phyloP scores from a whole-genome alignment of 2,329 filamentous ascomycete genomes.

The Talaromyces sp. region DNA sequence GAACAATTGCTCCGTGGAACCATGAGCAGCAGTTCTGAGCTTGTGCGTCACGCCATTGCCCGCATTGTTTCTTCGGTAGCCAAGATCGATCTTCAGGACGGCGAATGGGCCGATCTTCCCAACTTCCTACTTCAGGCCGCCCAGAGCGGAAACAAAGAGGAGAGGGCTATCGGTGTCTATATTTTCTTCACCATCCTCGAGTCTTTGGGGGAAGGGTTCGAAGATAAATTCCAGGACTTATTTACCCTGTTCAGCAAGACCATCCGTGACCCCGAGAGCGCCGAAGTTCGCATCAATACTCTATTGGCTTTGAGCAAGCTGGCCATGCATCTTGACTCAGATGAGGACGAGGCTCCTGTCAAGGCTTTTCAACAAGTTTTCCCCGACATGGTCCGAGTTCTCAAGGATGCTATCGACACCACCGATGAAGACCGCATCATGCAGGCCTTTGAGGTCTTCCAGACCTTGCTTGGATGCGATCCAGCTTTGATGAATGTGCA shows the following conservation, averaged over 20 bases:
- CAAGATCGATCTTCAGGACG: slow-evolving; percentile 77
- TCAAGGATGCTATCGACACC: slow-evolving; percentile 75
- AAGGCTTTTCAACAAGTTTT: slow-evolving; percentile 73
- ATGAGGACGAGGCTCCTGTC: slow-evolving; percentile 72
- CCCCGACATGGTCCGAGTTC: slow-evolving; percentile 80
- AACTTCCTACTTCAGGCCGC: slow-evolving; percentile 73
- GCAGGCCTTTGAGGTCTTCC: slow-evolving; percentile 93
- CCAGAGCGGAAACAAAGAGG: slow-evolving; percentile 65
- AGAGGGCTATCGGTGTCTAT: slow-evolving; percentile 87
- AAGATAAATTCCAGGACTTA: slow-evolving; percentile 71
- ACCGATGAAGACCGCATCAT: slow-evolving; percentile 83
- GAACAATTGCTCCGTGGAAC: slow-evolving; percentile 79
- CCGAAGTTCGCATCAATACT: slow-evolving; percentile 91
- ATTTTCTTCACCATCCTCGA: slow-evolving; percentile 90
- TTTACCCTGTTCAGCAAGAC: slow-evolving; percentile 80
- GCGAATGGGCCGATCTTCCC: slow-evolving; percentile 78
- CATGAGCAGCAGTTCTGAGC: slow-evolving; percentile 68
- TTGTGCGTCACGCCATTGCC: slow-evolving; percentile 79
- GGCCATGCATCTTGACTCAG: slow-evolving; percentile 79
- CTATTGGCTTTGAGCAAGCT: slow-evolving; percentile 84
- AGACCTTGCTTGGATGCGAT: slow-evolving; percentile 87
- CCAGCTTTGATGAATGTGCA: slow-evolving; percentile 75
- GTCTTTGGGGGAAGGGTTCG: slow-evolving; percentile 76
- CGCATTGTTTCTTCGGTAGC: slow-evolving; percentile 85
- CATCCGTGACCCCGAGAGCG: slow-evolving; percentile 83